phyloP scores from a whole-genome alignment of 495 filamentous ascomycete genomes.

The Pseudomonodictys pantanalensis region DNA sequence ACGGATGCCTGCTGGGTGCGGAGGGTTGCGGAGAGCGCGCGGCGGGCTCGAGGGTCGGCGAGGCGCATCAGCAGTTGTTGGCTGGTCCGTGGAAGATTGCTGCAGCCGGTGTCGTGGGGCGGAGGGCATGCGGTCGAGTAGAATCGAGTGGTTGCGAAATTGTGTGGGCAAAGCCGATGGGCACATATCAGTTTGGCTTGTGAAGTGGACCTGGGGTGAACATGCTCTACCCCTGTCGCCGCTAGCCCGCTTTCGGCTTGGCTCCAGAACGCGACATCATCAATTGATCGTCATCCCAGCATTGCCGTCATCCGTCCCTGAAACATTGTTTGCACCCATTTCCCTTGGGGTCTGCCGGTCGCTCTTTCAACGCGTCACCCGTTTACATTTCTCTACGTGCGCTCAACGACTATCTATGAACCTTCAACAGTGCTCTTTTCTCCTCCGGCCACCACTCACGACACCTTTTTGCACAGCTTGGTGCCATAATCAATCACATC shows the following conservation, averaged over 20 bases:
- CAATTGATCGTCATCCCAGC: too few relatives aligned
- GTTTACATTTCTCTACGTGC: too few relatives aligned
- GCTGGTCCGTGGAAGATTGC: too few relatives aligned
- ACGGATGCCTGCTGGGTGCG: slow-evolving; percentile 19
- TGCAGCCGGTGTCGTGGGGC: too few relatives aligned
- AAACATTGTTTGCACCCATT: not conserved
- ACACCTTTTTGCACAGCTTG: slow-evolving; percentile 29
- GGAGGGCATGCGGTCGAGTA: too few relatives aligned
- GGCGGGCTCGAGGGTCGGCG: not conserved
- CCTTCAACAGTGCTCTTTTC: too few relatives aligned
- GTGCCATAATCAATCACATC: slow-evolving; percentile 27
- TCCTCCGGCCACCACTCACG: not conserved
- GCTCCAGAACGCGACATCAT: too few relatives aligned
- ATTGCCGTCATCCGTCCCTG: not conserved
- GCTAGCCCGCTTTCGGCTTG: not conserved
- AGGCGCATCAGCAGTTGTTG: slow-evolving; percentile 14
- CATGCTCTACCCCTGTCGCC: not conserved
- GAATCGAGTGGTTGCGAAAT: not conserved
- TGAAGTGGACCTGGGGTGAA: slow-evolving; percentile 1
- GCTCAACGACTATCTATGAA: too few relatives aligned
- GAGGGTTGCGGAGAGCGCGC: slow-evolving; percentile 10
- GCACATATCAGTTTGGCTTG: slow-evolving; percentile 7
- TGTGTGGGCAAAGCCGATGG: not conserved
- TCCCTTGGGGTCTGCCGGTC: too few relatives aligned
- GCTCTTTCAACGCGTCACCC: too few relatives aligned